phyloP scores from a whole-genome alignment of 352 stramenopile genomes.

The Pythium phragmitis region DNA sequence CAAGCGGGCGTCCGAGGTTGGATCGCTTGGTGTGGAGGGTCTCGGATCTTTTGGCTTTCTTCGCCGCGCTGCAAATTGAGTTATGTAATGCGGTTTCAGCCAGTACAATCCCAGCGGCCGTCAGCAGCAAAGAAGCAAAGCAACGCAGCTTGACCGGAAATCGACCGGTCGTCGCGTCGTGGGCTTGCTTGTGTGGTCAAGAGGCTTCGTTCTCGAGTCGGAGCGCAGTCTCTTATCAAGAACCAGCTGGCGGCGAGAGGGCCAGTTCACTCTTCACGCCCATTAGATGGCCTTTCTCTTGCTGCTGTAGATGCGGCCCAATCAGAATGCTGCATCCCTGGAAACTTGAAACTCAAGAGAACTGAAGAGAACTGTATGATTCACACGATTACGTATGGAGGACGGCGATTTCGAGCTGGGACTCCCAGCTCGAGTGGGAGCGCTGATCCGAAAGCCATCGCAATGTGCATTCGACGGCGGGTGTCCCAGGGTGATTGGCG shows the following conservation, averaged over 20 bases:
- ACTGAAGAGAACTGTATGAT: background rate
- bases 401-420: too few species aligned
- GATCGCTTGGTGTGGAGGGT: conserved; percentile 10
- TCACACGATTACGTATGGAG: background rate
- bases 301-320: background rate
- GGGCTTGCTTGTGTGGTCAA: conserved; percentile 19
- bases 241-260: conserved; percentile 25
- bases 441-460: too few species aligned
- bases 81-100: conserved; percentile 65
- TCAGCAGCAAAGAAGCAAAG: too few species aligned
- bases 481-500: too few species aligned
- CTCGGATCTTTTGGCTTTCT: conserved; percentile 11
- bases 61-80: conserved; percentile 41
- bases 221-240: conserved; percentile 9
- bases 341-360: background rate
- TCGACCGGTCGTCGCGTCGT: conserved; percentile 17
- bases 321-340: background rate
- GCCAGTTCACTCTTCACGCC: conserved; percentile 7
- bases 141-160: too few species aligned
- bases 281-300: conserved; percentile 7
- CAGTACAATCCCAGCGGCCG: background rate
- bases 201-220: conserved; percentile 21
- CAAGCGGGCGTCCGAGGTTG: background rate
- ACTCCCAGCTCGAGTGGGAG: too few species aligned
- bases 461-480: too few species aligned